Evolutionary conservation across 1,284 basidiomycete genomes (phyloP).

Genomic region (Tranzscheliella williamsii): DNA sequence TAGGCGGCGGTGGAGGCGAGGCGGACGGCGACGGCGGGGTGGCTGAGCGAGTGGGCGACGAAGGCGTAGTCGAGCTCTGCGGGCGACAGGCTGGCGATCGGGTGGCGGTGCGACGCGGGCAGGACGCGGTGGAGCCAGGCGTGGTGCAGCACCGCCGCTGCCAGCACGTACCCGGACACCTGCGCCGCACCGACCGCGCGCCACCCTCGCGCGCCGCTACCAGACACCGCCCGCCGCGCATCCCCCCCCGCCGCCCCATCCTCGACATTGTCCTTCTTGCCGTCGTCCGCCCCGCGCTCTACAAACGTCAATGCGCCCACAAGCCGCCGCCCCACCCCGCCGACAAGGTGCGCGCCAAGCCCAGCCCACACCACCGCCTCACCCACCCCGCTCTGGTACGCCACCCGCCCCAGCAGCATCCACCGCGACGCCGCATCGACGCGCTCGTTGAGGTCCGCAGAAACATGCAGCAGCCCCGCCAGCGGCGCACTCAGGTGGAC

Average conservation of each 20-base stretch:
- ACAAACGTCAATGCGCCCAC: constrained; percentile 5
- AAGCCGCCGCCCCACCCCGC: constrained; percentile 22
- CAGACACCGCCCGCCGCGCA: constrained; percentile 26
- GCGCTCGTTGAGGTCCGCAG: constrained; percentile 26
- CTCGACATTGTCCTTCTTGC: background rate
- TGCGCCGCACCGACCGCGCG: constrained; percentile 5
- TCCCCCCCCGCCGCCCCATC: constrained; percentile 47
- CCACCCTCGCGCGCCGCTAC: constrained; percentile 19
- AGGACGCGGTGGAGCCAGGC: constrained; percentile 42
- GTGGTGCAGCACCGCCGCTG: constrained; percentile 36
- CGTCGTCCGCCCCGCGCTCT: background rate
- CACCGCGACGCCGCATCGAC: constrained; percentile 23
- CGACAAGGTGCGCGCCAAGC: constrained; percentile 27
- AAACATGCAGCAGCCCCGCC: constrained; percentile 10
- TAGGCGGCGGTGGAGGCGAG: constrained; percentile 9
- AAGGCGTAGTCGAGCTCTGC: constrained; percentile 52
- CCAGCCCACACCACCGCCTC: constrained; percentile 47
- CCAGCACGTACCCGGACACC: constrained; percentile 30
- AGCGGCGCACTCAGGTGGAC: constrained; percentile 22
- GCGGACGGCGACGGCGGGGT: constrained; percentile 2
- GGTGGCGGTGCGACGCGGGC: constrained; percentile 12
- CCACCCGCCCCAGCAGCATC: constrained; percentile 53
- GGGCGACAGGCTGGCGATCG: constrained; percentile 40
- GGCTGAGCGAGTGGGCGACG: constrained; percentile 33
- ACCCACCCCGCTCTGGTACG: constrained; percentile 44